A percentile compares a stretch with the other conserved stretches of the same genome.
phyloP scores from a whole-genome alignment of 768 basidiomycete species.

The Kwoniella heveanensis region DNA sequence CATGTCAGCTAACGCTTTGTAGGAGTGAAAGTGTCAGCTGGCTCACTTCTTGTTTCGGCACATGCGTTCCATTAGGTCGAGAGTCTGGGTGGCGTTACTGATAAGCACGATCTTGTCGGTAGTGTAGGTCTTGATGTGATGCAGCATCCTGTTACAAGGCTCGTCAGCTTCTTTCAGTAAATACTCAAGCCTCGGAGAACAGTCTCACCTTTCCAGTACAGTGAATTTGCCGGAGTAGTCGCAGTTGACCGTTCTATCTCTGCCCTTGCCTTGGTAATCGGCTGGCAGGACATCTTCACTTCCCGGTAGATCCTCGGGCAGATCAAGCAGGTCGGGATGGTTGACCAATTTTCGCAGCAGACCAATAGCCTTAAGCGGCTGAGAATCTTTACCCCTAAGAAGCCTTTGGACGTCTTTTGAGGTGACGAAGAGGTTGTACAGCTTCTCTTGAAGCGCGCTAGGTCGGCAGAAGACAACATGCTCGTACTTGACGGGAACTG shows the following conservation, averaged over 20 bases:
- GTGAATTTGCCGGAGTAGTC: conserved; percentile 90
- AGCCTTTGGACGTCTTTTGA: conserved; percentile 90
- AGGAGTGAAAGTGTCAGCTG: conserved; percentile 27
- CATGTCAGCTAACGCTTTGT: not conserved
- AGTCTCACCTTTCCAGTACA: conserved; percentile 79
- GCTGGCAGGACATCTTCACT: conserved; percentile 79
- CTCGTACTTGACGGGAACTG: conserved; percentile 99
- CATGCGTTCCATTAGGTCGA: conserved; percentile 88
- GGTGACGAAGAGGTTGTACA: conserved; percentile 87
- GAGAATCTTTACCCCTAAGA: conserved; percentile 80
- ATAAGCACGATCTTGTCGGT: conserved; percentile 95
- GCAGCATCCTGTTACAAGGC: conserved; percentile 68
- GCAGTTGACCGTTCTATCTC: conserved; percentile 64
- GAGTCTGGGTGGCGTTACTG: conserved; percentile 93
- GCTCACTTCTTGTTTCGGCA: conserved; percentile 85
- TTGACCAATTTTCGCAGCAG: conserved; percentile 94
- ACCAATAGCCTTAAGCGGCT: conserved; percentile 94
- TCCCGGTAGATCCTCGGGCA: conserved; percentile 80
- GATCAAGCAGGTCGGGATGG: conserved; percentile 83
- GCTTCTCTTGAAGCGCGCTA: conserved; percentile 76
- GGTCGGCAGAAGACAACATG: conserved; percentile 92
- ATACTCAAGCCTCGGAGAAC: no score
- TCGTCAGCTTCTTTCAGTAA: not conserved
- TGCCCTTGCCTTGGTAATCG: conserved; percentile 62
- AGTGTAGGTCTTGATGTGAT: conserved; percentile 76